Conservation (phyloP, 1,139 yeast species). For the Debaryomyces nepalensis region DNA sequence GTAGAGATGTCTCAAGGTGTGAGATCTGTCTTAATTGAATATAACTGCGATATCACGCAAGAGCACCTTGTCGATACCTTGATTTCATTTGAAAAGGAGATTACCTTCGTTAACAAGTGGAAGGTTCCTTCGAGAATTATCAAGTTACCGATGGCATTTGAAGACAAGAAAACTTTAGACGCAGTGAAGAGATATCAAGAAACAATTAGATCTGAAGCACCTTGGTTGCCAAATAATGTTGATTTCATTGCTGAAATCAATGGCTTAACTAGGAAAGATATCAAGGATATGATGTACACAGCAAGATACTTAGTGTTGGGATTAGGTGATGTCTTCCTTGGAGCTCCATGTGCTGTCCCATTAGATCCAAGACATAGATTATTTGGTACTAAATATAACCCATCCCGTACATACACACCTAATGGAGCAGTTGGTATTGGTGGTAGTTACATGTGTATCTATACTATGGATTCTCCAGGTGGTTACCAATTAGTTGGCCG, state of each 20-base stretch:
- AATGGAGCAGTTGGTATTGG: slow-evolving; percentile 98
- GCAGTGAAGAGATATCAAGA: slow-evolving; percentile 92
- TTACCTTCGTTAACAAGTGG: slow-evolving; percentile 79
- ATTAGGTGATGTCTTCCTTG: slow-evolving; percentile 94
- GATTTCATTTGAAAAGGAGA: slow-evolving; percentile 74
- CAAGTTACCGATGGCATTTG: slow-evolving; percentile 94
- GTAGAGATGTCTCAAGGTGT: slow-evolving; percentile 98
- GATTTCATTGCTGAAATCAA: slow-evolving; percentile 91
- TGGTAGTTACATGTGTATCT: slow-evolving; percentile 98
- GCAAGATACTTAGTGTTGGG: slow-evolving; percentile 93
- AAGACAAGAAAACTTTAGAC: slow-evolving; percentile 83
- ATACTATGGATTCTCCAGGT: slow-evolving; percentile 98
- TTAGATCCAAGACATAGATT: slow-evolving; percentile 94
- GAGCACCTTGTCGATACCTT: slow-evolving; percentile 62
- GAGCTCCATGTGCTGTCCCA: slow-evolving; percentile 98
- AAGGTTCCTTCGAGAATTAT: slow-evolving; percentile 79
- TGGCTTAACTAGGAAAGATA: slow-evolving; percentile 74
- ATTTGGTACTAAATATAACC: slow-evolving; percentile 92
- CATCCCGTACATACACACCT: slow-evolving; percentile 94
- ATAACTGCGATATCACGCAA: slow-evolving; percentile 68
- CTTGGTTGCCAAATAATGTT: slow-evolving; percentile 97
- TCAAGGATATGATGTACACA: slow-evolving; percentile 80
- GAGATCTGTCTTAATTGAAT: slow-evolving; percentile 89
- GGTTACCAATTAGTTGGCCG: slow-evolving; percentile 97
- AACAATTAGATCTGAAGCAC: slow-evolving; percentile 90